Percentiles rank a stretch among this genome's conserved stretches.
phyloP scores from a whole-genome alignment of 352 stramenopile species.

The Aphanomyces invadans region DNA sequence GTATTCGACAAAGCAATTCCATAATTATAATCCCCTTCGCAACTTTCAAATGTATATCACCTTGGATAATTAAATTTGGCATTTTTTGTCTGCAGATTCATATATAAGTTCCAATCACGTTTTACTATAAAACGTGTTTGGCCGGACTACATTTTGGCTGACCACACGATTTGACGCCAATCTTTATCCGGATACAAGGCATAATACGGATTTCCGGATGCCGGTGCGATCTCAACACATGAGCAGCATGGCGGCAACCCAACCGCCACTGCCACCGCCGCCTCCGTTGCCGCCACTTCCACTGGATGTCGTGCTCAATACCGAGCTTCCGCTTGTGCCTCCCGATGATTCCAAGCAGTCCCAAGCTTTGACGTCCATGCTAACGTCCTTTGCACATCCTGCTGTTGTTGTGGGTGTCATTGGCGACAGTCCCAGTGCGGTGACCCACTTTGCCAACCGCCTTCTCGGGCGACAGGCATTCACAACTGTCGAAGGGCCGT shows the following conservation, averaged over 20 bases:
- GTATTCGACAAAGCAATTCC: neutral
- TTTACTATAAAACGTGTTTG: neutral
- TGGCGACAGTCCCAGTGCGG: neutral
- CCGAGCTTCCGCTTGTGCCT: neutral
- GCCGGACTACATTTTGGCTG: neutral
- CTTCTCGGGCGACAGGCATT: constrained; percentile 1
- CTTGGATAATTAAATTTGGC: neutral
- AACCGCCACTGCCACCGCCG: neutral
- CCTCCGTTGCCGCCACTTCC: constrained; percentile 12
- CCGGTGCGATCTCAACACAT: neutral
- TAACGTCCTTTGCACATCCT: neutral
- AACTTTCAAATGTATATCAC: neutral
- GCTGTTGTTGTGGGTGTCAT: constrained; percentile 16
- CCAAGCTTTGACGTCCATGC: neutral
- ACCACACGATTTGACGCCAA: constrained; percentile 20
- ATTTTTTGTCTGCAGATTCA: no score
- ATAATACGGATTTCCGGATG: neutral
- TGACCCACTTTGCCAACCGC: constrained; percentile 6
- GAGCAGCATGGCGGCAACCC: neutral
- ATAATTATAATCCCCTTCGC: neutral
- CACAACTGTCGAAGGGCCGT: neutral
- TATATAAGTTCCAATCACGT: neutral
- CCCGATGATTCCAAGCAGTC: neutral
- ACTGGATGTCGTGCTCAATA: constrained; percentile 10
- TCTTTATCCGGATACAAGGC: constrained; percentile 19